phyloP scores from a whole-genome alignment of 108 stramenopile species.

The Cyclostephanos tholiformis region DNA sequence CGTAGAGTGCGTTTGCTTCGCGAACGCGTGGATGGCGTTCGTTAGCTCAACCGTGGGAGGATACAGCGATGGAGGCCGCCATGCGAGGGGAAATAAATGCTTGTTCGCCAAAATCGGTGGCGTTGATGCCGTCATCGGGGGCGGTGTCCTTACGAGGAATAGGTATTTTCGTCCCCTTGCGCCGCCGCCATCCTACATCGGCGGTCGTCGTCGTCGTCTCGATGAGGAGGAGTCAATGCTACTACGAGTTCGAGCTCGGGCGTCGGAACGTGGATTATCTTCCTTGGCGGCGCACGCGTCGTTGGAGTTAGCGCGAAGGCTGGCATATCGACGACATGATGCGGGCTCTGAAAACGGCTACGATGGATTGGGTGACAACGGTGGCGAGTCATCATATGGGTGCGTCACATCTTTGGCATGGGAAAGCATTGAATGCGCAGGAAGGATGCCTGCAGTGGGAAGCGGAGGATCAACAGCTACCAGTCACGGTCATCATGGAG shows the following conservation, averaged over 20 bases:
- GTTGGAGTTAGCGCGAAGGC: constrained; percentile 38
- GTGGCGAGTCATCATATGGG: background rate
- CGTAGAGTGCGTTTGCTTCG: constrained; percentile 83
- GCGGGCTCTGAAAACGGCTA: constrained; percentile 13
- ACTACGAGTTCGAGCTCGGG: constrained; percentile 33
- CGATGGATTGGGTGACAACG: constrained; percentile 1
- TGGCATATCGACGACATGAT: constrained; percentile 26
- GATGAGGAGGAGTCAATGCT: constrained; percentile 33
- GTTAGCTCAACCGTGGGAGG: constrained; percentile 17
- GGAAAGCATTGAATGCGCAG: constrained; percentile 35
- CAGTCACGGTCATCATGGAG: constrained; percentile 24
- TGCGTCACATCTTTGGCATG: constrained; percentile 31
- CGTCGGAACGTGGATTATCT: constrained; percentile 37
- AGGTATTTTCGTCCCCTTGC: constrained; percentile 4
- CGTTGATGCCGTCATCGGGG: background rate
- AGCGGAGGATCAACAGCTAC: background rate
- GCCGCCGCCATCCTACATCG: background rate
- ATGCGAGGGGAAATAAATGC: constrained; percentile 14
- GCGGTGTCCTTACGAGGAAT: background rate
- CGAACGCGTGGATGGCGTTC: constrained; percentile 70
- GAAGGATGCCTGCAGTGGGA: constrained; percentile 11
- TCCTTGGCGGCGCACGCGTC: constrained; percentile 38
- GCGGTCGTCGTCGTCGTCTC: constrained; percentile 1
- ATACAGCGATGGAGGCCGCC: background rate
- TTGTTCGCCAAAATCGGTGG: constrained; percentile 31